These are phyloP conservation scores for Marasmius tenuissimus DNA, from an alignment of 1,284 basidiomycete species.

Conservation along the genomic window DNA sequence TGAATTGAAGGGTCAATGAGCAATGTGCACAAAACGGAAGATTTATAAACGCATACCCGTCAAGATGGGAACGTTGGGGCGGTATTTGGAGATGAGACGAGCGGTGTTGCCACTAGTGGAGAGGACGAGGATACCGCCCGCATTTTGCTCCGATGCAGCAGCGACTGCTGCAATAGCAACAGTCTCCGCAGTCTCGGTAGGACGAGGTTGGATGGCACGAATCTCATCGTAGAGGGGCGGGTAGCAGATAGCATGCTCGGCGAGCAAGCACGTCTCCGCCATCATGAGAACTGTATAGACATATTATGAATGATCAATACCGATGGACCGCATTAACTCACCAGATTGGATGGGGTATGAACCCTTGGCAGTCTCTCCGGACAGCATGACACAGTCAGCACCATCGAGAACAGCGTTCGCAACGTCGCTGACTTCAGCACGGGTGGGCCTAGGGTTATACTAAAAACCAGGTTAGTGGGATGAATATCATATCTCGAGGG, in stretches of 20 bases:
- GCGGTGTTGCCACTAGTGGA: constrained; percentile 98
- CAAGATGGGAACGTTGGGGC: constrained; percentile 92
- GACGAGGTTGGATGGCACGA: constrained; percentile 74
- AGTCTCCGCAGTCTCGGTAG: constrained; percentile 92
- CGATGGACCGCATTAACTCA: constrained; percentile 8
- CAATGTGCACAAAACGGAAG: not conserved
- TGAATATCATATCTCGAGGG: not conserved
- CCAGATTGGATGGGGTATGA: constrained; percentile 92
- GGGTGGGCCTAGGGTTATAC: constrained; percentile 96
- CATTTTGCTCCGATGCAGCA: constrained; percentile 92
- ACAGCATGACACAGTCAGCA: constrained; percentile 98
- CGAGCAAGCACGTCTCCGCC: constrained; percentile 96
- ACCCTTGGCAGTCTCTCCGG: constrained; percentile 97
- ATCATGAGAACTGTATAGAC: constrained; percentile 83
- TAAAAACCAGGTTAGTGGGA: constrained; percentile 31
- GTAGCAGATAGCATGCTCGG: constrained; percentile 92
- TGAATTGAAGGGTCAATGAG: constrained; percentile 2
- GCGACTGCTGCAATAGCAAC: constrained; percentile 93
- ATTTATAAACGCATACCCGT: constrained; percentile 58
- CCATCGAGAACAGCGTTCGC: constrained; percentile 98
- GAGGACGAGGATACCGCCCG: constrained; percentile 92
- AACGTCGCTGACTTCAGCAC: constrained; percentile 96
- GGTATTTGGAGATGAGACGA: constrained; percentile 95
- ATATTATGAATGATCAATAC: constrained; percentile 5
- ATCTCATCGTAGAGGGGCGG: constrained; percentile 91